Percentiles rank a stretch among this genome's conserved stretches.
phyloP scores from a whole-genome alignment of 148 eudicot species.

The Selenicereus undatus region DNA sequence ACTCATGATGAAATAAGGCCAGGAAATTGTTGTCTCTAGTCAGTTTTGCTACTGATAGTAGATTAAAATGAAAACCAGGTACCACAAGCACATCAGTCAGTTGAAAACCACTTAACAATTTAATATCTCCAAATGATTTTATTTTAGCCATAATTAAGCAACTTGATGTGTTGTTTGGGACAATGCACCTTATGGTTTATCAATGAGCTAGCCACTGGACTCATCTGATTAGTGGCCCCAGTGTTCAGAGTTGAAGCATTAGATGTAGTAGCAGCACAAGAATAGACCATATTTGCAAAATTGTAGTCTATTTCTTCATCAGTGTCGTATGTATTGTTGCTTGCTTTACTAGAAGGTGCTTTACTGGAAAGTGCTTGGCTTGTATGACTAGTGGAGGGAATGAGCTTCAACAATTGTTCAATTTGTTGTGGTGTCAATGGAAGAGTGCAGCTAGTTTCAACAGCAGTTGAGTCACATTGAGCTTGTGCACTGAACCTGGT shows the following conservation, averaged over 20 bases:
- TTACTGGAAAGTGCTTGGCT: no score
- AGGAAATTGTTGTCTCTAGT: background rate
- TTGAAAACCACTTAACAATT: background rate
- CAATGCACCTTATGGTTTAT: background rate
- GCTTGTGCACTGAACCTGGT: background rate
- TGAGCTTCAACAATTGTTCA: background rate
- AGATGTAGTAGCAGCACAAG: background rate
- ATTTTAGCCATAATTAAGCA: background rate
- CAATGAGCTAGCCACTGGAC: background rate
- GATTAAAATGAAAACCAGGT: background rate
- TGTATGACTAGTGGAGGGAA: background rate
- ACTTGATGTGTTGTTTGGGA: background rate
- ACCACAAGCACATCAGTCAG: background rate
- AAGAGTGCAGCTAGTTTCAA: no score
- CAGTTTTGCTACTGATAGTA: background rate
- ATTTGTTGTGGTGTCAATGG: background rate
- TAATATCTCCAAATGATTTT: background rate
- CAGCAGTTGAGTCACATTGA: background rate
- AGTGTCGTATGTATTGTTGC: background rate
- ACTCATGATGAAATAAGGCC: background rate
- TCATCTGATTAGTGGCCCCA: conserved; percentile 15
- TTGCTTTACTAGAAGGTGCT: background rate
- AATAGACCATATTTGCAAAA: background rate
- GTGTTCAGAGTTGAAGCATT: background rate
- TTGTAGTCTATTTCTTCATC: background rate